These are phyloP conservation scores for Leptomonas pyrrhocoris DNA, from an alignment of 208 protist species.

Conservation along the genomic window DNA sequence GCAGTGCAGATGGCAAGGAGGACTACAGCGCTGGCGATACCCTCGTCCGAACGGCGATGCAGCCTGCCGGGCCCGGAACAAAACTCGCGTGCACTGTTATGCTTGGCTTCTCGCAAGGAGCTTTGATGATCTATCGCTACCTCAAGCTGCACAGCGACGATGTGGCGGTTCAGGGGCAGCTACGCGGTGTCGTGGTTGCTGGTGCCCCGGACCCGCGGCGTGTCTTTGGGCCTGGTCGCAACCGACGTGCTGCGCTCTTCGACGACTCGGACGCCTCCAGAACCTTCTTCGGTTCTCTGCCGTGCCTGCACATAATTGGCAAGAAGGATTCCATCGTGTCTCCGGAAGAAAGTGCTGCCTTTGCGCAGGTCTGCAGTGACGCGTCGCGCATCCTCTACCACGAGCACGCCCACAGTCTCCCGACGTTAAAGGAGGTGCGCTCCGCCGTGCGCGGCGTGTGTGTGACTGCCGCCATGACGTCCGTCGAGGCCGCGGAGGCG, in stretches of 20 bases:
- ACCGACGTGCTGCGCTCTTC: neutral
- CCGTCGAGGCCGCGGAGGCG: conserved; percentile 21
- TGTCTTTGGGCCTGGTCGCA: conserved; percentile 34
- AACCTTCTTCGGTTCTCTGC: conserved; percentile 48
- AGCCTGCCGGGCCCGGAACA: conserved; percentile 36
- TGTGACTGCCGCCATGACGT: conserved; percentile 24
- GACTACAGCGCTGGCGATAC: conserved; percentile 61
- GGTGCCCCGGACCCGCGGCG: conserved; percentile 67
- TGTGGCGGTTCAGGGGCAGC: conserved; percentile 12
- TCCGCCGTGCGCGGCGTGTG: conserved; percentile 46
- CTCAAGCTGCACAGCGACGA: conserved; percentile 45
- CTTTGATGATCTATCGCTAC: conserved; percentile 67
- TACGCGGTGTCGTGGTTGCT: conserved; percentile 60
- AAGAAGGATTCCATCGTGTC: conserved; percentile 74
- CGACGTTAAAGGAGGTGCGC: conserved; percentile 55
- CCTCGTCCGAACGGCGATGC: conserved; percentile 43
- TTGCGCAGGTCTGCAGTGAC: conserved; percentile 60
- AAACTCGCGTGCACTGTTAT: conserved; percentile 43
- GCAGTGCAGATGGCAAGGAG: conserved; percentile 17
- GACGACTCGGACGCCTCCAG: neutral
- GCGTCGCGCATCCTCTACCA: conserved; percentile 59
- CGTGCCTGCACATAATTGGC: conserved; percentile 83
- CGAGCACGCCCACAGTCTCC: conserved; percentile 87
- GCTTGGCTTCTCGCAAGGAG: conserved; percentile 88
- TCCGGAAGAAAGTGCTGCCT: conserved; percentile 55